Evolutionary conservation across 1,284 basidiomycete species (phyloP).

Genomic region (Laetiporus sulphureus): DNA sequence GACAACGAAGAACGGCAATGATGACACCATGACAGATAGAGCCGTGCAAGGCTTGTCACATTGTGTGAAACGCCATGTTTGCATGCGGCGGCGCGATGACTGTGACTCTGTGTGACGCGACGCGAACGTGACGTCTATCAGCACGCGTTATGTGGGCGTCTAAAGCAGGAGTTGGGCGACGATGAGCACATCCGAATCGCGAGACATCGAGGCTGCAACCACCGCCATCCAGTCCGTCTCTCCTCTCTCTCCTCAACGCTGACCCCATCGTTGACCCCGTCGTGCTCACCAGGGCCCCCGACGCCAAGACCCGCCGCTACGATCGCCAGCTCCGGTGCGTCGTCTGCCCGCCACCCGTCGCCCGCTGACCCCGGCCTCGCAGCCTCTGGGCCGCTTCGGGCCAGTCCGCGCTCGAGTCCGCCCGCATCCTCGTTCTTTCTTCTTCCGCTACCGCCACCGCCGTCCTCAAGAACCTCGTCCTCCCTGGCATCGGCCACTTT

Average conservation of each 20-base stretch:
- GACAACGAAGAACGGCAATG: too few relatives aligned
- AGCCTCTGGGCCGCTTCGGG: constrained; percentile 95
- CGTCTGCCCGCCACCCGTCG: not conserved
- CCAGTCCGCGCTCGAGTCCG: constrained; percentile 85
- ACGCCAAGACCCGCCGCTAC: constrained; percentile 83
- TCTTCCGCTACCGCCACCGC: constrained; percentile 79
- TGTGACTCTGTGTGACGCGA: not conserved
- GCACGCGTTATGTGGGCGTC: not conserved
- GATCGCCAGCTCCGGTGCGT: constrained; percentile 85
- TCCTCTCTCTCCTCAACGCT: constrained; percentile 3
- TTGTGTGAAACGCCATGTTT: too few relatives aligned
- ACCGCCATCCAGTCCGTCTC: constrained; percentile 37
- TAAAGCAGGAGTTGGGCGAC: not conserved
- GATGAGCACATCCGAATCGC: constrained; percentile 30
- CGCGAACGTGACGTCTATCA: not conserved
- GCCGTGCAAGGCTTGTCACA: too few relatives aligned
- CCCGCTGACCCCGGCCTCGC: not conserved
- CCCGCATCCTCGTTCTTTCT: constrained; percentile 78
- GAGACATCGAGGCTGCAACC: constrained; percentile 46
- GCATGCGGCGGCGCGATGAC: too few relatives aligned
- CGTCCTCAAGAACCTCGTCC: constrained; percentile 90
- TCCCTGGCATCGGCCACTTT: constrained; percentile 91
- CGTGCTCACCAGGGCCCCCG: too few relatives aligned
- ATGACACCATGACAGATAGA: too few relatives aligned
- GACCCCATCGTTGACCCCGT: constrained; percentile 34